phyloP scores from a whole-genome alignment of 2,329 filamentous ascomycete genomes.

The Falciphora oryzae region DNA sequence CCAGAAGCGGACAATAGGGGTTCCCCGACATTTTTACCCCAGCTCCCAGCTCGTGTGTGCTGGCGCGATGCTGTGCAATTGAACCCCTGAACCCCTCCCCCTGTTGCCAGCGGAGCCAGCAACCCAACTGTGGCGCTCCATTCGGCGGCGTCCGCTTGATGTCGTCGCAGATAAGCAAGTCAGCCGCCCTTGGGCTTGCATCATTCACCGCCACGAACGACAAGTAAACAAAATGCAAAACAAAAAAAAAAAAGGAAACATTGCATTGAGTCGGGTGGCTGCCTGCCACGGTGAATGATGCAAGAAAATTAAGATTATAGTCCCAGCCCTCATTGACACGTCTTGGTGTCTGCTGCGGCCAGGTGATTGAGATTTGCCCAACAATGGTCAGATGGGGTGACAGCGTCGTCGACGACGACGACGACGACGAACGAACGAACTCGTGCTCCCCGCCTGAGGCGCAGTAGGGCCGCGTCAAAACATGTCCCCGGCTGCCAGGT shows the following conservation, averaged over 20 bases:
- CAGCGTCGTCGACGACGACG: background rate
- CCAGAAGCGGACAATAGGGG: background rate
- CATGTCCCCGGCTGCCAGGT: background rate
- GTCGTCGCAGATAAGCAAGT: background rate
- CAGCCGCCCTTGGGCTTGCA: background rate
- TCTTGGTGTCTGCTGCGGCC: background rate
- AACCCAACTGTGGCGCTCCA: background rate
- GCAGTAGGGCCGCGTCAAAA: background rate
- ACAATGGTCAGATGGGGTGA: background rate
- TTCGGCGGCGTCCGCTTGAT: background rate
- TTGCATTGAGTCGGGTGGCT: background rate
- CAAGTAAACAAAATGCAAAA: background rate
- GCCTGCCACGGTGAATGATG: background rate
- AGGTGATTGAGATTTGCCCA: background rate
- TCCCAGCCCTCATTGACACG: background rate
- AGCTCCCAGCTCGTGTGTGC: background rate
- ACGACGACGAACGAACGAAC: background rate
- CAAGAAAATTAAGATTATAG: background rate
- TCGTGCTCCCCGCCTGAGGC: background rate
- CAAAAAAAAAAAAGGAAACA: slow-evolving; percentile 1
- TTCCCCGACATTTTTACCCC: background rate
- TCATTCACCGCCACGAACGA: background rate
- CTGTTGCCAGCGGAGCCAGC: background rate
- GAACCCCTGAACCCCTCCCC: background rate
- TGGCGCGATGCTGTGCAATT: background rate